Base-by-base conservation (phyloP, 2,329 filamentous ascomycete genomes). In the Aspergillus intermedius region DNA sequence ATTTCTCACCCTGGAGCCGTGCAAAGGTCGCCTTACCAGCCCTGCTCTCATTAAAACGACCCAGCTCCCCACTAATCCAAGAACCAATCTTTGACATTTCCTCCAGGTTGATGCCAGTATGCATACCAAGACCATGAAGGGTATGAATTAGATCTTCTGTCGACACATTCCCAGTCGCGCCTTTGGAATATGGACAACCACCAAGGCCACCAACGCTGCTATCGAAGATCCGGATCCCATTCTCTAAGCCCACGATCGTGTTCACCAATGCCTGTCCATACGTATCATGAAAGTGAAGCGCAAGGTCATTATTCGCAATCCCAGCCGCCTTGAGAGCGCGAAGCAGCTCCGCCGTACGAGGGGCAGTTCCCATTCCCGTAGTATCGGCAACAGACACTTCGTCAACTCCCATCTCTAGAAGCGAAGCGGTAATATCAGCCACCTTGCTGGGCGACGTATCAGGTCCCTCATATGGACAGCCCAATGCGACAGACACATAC, bases 321-420 rank as follows among this genome's bases (percentile, higher is more conserved):
- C 82, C 82, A 1, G 81, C 81, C 15, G 80, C 77, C 25, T 74
- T 74, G 45, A 85, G 64, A 2, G 80, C 77, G 52, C 78, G 74
- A 42, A 85, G 67, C 2, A 85, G 71, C 53, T 79, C 76, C 49
- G 74, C 64, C 0, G 82, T 84, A 46, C 77, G 75, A 1, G 80
- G 80, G 8, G 79, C 80, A 1, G 82, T 85, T 13, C 81, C 82
- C 81, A 84, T 84, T 41, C 82, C 82, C 0, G 82, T 85, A 1
- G 82, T 85, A 54, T 85, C 82, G 1, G 80, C 82, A 1, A 85
- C 79, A 1, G 78, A 81, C 34, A 85, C 81, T 60, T 84, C 80
- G 54, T 83, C 78, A 5, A 80, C 81, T 15, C 82, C 82, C 77
- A 84, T 81, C 53, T 84, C 81, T 13, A 85, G 70, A 35, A 85